A percentile compares a stretch with the other conserved stretches of the same genome.
Evolutionary conservation across 1,139 yeast species (phyloP).

Genomic region (Blastobotrys arbuscula): DNA sequence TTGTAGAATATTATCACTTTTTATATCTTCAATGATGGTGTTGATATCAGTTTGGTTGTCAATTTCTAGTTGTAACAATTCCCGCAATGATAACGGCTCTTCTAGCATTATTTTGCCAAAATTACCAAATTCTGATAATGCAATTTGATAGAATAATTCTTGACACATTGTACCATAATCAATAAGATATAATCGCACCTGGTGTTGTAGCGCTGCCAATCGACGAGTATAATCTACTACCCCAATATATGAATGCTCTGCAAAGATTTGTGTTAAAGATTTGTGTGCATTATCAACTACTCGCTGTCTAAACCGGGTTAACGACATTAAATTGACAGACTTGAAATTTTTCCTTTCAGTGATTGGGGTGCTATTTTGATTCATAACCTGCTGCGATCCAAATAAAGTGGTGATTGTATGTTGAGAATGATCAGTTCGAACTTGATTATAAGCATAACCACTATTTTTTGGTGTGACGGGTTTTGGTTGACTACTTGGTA

Average conservation of each 20-base stretch:
- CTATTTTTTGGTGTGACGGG: background rate
- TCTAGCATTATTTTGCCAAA: slow-evolving; percentile 56
- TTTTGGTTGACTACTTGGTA: slow-evolving; percentile 24
- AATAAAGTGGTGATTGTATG: slow-evolving; percentile 9
- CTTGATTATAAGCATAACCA: slow-evolving; percentile 23
- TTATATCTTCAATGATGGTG: slow-evolving; percentile 11
- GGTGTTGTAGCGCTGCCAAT: slow-evolving; percentile 76
- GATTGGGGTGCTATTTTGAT: slow-evolving; percentile 29
- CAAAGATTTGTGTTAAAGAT: slow-evolving; percentile 59
- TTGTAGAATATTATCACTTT: slow-evolving; percentile 36
- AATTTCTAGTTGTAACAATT: slow-evolving; percentile 12
- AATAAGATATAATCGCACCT: slow-evolving; percentile 66
- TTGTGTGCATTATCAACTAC: slow-evolving; percentile 46
- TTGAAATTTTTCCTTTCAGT: slow-evolving; percentile 10
- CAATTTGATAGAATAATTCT: slow-evolving; percentile 77
- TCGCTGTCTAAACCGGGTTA: slow-evolving; percentile 47
- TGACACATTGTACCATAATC: slow-evolving; percentile 66
- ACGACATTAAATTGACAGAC: slow-evolving; percentile 28
- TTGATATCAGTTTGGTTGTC: background rate
- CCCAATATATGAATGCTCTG: slow-evolving; percentile 73
- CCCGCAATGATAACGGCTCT: slow-evolving; percentile 14
- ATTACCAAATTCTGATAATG: slow-evolving; percentile 71
- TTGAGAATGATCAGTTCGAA: slow-evolving; percentile 50
- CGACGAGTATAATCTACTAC: slow-evolving; percentile 67
- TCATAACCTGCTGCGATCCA: slow-evolving; percentile 27